Base-by-base conservation (phyloP, 441 rosid species). In the Sinapis alba region DNA sequence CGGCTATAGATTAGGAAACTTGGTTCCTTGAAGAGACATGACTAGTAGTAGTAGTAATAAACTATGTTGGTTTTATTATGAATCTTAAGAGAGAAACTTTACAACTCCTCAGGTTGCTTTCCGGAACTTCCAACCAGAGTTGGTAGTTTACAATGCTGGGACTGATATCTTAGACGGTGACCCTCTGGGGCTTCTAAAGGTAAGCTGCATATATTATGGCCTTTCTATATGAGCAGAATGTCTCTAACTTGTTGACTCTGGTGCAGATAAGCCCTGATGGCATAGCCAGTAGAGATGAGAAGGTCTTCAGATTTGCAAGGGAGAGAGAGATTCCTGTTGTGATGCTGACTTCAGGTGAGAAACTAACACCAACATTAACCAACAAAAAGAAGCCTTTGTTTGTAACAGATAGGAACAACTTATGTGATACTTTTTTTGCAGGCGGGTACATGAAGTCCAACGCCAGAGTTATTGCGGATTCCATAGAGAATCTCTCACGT, bases 371-470 rank as follows among this genome's bases (percentile, higher is more conserved):
- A 7, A 51, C 21, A 20, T n/a, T 2, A 62, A 41, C 12, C 65
- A 10, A 23, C 26, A 23, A 26, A 38, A 12, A 4, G 50, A 6
- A 1, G 13, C 59, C 0, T 6, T 16, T 19, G 32, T 56, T 4
- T 16, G 0, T 53, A 24, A 24, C 61, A 26, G 23, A 21, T 13
- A 59, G 27, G 32, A 6, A 26, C 1, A 65, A 7, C 43, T 34
- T 45, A n/a, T 65, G 47, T 71, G 65, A 26, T 45, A 53, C 3
- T 16, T 7, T 54, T 65, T 63, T 50, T 85, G 80, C 86, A 93
- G 99, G 98, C 60, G 99, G 97, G 82, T 96, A 96, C 74, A 91
- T 91, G 97, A 93, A 93, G 84, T 84, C 90, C 38, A 96, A 97
- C 45, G 99, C 99, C 27, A 84, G 90, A 84, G 96, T 93, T 28